Evolutionary conservation across 2,329 filamentous ascomycete species (phyloP).

Genomic region (Cordyceps javanica): DNA sequence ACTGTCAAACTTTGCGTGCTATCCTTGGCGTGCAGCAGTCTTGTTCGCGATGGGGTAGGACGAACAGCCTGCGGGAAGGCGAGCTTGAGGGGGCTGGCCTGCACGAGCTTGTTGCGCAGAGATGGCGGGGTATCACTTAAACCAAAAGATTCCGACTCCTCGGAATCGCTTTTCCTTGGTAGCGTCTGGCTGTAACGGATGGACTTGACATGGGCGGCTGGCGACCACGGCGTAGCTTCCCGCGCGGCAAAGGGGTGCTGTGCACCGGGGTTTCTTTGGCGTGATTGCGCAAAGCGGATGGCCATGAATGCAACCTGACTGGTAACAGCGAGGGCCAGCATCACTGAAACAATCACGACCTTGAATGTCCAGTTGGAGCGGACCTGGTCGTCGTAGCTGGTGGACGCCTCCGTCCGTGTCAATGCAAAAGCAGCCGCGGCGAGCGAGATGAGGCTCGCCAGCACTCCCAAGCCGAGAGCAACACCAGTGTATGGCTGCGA

Average conservation of each 20-base stretch:
- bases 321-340: slow-evolving; percentile 39
- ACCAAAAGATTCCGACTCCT: slow-evolving; percentile 29
- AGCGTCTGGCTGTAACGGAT: slow-evolving; percentile 45
- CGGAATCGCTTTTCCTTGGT: slow-evolving; percentile 26
- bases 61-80: slow-evolving; percentile 42
- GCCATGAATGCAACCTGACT: slow-evolving; percentile 45
- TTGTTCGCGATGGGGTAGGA: slow-evolving; percentile 51
- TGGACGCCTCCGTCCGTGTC: slow-evolving; percentile 32
- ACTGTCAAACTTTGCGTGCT: slow-evolving; percentile 38
- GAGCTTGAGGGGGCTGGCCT: slow-evolving; percentile 26
- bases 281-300: slow-evolving; percentile 35
- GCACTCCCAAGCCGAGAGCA: slow-evolving; percentile 25
- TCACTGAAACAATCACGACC: slow-evolving; percentile 38
- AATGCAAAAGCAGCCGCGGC: slow-evolving; percentile 39
- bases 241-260: neutral
- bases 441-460: slow-evolving; percentile 39
- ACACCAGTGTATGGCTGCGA: slow-evolving; percentile 21
- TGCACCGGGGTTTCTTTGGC: slow-evolving; percentile 20
- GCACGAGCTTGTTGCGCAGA: slow-evolving; percentile 24
- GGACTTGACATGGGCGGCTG: slow-evolving; percentile 38
- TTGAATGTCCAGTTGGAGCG: slow-evolving; percentile 24
- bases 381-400: slow-evolving; percentile 18
- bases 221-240: slow-evolving; percentile 20
- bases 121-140: slow-evolving; percentile 39
- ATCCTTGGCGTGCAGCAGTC: slow-evolving; percentile 41